Conservation (phyloP, 352 stramenopile genomes). For the Pythium coloratum region DNA sequence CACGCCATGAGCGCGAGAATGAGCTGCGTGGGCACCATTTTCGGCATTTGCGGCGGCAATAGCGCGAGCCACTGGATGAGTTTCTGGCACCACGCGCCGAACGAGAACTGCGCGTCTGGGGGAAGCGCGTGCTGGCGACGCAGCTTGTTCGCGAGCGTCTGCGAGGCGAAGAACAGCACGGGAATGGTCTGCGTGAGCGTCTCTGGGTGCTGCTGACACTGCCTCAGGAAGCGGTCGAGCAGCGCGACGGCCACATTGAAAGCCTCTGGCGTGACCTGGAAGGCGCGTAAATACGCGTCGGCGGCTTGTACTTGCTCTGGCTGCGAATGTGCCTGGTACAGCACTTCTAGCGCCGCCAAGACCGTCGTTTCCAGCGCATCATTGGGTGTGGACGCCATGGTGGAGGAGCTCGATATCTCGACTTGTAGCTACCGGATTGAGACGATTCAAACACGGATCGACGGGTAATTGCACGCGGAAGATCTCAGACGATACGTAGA, state of each 20-base stretch:
- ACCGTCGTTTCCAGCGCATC: constrained; percentile 37
- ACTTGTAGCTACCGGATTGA: neutral
- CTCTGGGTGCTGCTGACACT: constrained; percentile 23
- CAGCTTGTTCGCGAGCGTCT: constrained; percentile 84
- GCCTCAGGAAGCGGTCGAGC: constrained; percentile 54
- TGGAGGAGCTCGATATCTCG: neutral
- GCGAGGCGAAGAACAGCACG: constrained; percentile 74
- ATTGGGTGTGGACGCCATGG: constrained; percentile 6
- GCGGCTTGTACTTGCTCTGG: constrained; percentile 58
- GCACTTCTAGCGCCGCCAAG: constrained; percentile 57
- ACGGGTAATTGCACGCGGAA: neutral
- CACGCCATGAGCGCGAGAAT: constrained; percentile 65
- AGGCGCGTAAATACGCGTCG: constrained; percentile 74
- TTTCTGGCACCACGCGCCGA: constrained; percentile 43
- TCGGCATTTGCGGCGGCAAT: constrained; percentile 37
- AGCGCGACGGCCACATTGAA: constrained; percentile 66
- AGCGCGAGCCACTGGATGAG: constrained; percentile 64
- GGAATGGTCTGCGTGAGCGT: constrained; percentile 32
- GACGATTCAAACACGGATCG: neutral
- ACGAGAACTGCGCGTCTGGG: constrained; percentile 24
- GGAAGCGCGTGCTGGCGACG: constrained; percentile 55
- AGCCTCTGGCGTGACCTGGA: constrained; percentile 79
- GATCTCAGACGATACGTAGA: neutral
- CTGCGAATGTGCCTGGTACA: constrained; percentile 62
- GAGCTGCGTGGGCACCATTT: constrained; percentile 75